Conservation (phyloP, 169 alveolate species). For the Theileria sp. region DNA sequence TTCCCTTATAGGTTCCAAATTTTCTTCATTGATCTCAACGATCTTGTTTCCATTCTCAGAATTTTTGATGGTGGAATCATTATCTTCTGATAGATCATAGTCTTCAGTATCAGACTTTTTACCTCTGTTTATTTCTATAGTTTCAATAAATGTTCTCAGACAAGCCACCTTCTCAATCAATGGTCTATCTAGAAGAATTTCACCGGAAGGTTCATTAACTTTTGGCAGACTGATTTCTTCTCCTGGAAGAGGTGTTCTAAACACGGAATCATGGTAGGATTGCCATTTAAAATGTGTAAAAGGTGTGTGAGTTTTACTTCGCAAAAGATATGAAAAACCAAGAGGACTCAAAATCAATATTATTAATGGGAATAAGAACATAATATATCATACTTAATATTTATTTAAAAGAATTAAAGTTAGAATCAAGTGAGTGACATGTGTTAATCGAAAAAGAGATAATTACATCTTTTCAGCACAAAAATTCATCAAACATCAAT, state of each 20-base stretch:
- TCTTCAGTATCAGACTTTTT: slow-evolving; percentile 15
- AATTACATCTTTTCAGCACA: neutral
- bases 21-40: slow-evolving; percentile 50
- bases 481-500: neutral
- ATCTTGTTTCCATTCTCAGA: neutral
- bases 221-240: slow-evolving; percentile 53
- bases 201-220: slow-evolving; percentile 47
- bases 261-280: slow-evolving; percentile 23
- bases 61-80: neutral
- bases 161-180: slow-evolving; percentile 55
- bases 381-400: neutral
- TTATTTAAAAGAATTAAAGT: neutral
- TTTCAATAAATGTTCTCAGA: slow-evolving; percentile 55
- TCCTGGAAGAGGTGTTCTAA: slow-evolving; percentile 59
- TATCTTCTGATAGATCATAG: neutral
- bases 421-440: neutral
- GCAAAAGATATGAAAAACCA: neutral
- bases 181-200: slow-evolving; percentile 53
- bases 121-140: slow-evolving; percentile 51
- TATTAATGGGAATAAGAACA: neutral
- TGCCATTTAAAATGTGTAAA: neutral
- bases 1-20: slow-evolving; percentile 54
- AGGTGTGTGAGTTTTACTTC: neutral
- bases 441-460: neutral
- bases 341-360: neutral